Base-by-base conservation (phyloP, 129 eudicot species). In the Artemisia tridentata region DNA sequence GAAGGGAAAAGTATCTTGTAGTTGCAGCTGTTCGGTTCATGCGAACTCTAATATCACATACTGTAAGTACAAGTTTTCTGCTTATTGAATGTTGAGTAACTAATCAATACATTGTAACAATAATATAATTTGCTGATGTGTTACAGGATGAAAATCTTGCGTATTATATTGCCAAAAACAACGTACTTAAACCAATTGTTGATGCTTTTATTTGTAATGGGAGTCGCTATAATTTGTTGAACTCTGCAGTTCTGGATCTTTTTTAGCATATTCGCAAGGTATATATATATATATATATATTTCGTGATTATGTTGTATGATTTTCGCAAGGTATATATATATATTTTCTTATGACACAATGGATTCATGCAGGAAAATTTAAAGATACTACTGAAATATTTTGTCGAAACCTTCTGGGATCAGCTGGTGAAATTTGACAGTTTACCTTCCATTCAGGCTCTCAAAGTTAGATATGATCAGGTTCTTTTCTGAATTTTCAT, bases 221-320 rank as follows among this genome's bases (percentile, higher is more conserved):
- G 29, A 74, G 76, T 72, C 96, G 98, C 13, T 93, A 93, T 67
- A 93, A 93, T 69, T 84, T 93, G 78, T 83, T 93, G 38, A 87
- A 93, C 71, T 93, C 98, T 78, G 92, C 88, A 7, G 91, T 93
- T 79, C 83, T 93, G 29, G 98, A 87, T 57, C 95, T 93, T 43
- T 85, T 93, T 64, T 97, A 93, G 83, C 82, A 78, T 65, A 89
- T 93, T 48, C 84, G 97, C 41, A 93, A 87, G 98, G 98, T 93
- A 73, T 52, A 65, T 51, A 23, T 63, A 25, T 25, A 21, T 21
- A n/a, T n/a, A n/a, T n/a, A 23, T 1, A 8, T 34, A 1, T 52
- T 29, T 53, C 11, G 62, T 25, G 29, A 17, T 66, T 55, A 41
- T 31, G 58, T 34, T 25, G 19, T 54, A 73, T 73, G 72, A 20